These are phyloP conservation scores for Neoascochyta sp. DNA, from an alignment of 2,329 filamentous ascomycete genomes.

Conservation along the genomic window DNA sequence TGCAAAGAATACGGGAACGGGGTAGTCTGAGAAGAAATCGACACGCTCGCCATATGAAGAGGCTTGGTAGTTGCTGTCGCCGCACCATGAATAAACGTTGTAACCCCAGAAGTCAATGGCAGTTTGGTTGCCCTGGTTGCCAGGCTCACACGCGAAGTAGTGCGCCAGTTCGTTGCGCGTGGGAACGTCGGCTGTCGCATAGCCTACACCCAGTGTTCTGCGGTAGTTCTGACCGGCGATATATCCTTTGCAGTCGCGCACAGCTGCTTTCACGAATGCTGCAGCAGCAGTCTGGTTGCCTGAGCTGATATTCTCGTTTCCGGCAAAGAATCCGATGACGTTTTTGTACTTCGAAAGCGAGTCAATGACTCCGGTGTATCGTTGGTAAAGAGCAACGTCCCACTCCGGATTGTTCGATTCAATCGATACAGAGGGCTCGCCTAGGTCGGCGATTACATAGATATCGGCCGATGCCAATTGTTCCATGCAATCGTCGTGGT, in stretches of 20 bases:
- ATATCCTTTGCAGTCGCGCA: slow-evolving; percentile 91
- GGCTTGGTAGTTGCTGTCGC: slow-evolving; percentile 66
- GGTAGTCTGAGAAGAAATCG: slow-evolving; percentile 81
- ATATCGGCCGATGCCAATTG: slow-evolving; percentile 78
- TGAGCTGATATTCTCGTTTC: slow-evolving; percentile 92
- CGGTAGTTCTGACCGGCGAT: slow-evolving; percentile 75
- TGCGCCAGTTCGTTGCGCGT: slow-evolving; percentile 77
- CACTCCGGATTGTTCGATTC: slow-evolving; percentile 73
- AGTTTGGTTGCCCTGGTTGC: slow-evolving; percentile 39
- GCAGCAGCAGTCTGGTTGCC: slow-evolving; percentile 82
- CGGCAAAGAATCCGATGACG: slow-evolving; percentile 94
- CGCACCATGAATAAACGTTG: slow-evolving; percentile 99
- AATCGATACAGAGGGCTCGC: slow-evolving; percentile 61
- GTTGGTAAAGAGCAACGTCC: slow-evolving; percentile 72
- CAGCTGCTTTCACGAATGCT: slow-evolving; percentile 94
- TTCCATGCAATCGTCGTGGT: slow-evolving; percentile 82
- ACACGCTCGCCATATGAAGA: slow-evolving; percentile 82
- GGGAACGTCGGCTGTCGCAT: slow-evolving; percentile 89
- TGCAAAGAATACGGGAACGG: slow-evolving; percentile 93
- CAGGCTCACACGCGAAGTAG: slow-evolving; percentile 87
- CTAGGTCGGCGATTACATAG: slow-evolving; percentile 86
- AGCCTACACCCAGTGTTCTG: slow-evolving; percentile 74
- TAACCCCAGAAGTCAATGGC: slow-evolving; percentile 98
- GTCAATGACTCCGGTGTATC: slow-evolving; percentile 83
- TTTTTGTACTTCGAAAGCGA: slow-evolving; percentile 79